Evolutionary conservation across 116 monocot species (phyloP).

Genomic region (Zostera marina): DNA sequence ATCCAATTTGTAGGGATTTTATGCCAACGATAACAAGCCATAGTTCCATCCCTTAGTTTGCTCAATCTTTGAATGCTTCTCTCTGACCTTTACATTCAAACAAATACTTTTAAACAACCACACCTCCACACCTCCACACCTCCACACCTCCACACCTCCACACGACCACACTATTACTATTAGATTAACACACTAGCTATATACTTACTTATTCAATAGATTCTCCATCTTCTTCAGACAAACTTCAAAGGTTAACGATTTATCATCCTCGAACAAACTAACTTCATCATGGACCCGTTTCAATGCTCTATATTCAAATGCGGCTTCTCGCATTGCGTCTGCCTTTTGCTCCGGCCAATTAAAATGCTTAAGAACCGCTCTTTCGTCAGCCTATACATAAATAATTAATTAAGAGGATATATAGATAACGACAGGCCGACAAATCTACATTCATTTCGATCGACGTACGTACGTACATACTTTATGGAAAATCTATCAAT

Average conservation of each 20-base stretch:
- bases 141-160: too few relatives aligned
- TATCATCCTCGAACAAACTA: conserved; percentile 33
- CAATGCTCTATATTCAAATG: conserved; percentile 59
- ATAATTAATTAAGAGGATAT: too few relatives aligned
- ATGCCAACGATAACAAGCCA: conserved; percentile 31
- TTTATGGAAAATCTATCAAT: too few relatives aligned
- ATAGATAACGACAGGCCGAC: too few relatives aligned
- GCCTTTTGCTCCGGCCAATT: conserved; percentile 88
- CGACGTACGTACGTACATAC: too few relatives aligned
- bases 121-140: too few relatives aligned
- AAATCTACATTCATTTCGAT: too few relatives aligned
- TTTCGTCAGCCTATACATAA: conserved; percentile 54
- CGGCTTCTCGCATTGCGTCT: conserved; percentile 75
- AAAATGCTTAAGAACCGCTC: conserved; percentile 89
- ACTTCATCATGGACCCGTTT: conserved; percentile 36
- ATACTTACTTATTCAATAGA: conserved; percentile 62
- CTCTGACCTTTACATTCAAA: conserved; percentile 37
- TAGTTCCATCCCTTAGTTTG: conserved; percentile 28
- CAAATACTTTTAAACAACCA: too few relatives aligned
- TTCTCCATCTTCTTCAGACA: conserved; percentile 37
- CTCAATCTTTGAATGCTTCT: conserved; percentile 38
- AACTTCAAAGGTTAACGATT: conserved; percentile 27
- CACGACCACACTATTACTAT: too few relatives aligned
- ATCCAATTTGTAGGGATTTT: conserved; percentile 79
- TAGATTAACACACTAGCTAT: too few relatives aligned